These are phyloP conservation scores for Fusarium phyllophilum DNA, from an alignment of 2,329 filamentous ascomycete genomes.

Conservation along the genomic window DNA sequence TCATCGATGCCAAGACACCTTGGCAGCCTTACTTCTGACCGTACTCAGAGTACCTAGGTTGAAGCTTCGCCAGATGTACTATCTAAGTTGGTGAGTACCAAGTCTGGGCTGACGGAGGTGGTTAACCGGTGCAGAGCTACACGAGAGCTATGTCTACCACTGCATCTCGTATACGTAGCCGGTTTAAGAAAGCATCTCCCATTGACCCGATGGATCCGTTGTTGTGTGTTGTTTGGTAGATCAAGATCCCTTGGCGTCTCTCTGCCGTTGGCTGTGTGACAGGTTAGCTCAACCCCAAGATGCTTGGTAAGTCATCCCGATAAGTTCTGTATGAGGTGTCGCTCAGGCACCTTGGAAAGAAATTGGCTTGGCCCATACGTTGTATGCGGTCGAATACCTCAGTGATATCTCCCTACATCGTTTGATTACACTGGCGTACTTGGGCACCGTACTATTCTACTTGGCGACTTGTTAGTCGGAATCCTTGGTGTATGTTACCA, in stretches of 20 bases:
- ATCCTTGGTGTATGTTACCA: background rate
- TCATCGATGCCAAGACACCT: slow-evolving; percentile 7
- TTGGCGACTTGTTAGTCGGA: slow-evolving; percentile 14
- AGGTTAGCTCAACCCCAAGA: slow-evolving; percentile 14
- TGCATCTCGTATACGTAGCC: background rate
- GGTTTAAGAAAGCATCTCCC: background rate
- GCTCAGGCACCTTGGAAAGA: background rate
- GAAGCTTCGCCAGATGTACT: background rate
- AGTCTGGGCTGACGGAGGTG: slow-evolving; percentile 23
- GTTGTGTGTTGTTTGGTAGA: background rate
- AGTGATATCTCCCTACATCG: background rate
- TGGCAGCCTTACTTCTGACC: background rate
- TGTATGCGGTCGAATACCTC: background rate
- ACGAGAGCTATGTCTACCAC: background rate
- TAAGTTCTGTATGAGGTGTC: background rate
- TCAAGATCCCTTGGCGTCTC: slow-evolving; percentile 15
- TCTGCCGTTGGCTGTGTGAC: slow-evolving; percentile 25
- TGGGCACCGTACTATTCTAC: background rate
- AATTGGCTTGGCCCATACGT: slow-evolving; percentile 5
- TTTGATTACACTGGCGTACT: slow-evolving; percentile 6
- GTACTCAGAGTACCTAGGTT: background rate
- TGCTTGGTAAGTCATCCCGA: slow-evolving; percentile 23
- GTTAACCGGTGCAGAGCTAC: background rate
- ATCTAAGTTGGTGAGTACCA: background rate
- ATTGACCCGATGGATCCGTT: background rate